Evolutionary conservation across 495 filamentous ascomycete genomes (phyloP).

Genomic region (Hypoxylon rickii): DNA sequence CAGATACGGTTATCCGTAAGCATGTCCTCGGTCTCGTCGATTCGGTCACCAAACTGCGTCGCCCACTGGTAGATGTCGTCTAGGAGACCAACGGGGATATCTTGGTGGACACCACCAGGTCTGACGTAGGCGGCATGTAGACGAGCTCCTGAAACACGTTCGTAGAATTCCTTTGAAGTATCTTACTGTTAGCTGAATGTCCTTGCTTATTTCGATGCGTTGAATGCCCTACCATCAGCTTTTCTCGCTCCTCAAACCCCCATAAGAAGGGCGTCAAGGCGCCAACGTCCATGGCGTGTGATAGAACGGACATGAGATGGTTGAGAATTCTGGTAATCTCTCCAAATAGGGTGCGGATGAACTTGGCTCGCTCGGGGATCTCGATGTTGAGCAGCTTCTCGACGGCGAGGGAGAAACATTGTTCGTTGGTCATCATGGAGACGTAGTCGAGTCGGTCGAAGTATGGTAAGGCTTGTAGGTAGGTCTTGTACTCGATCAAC

Average conservation of each 20-base stretch:
- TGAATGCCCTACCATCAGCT: constrained; percentile 80
- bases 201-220: constrained; percentile 10
- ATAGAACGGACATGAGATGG: constrained; percentile 97
- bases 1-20: constrained; percentile 99
- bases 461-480: constrained; percentile 97
- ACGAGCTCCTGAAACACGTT: constrained; percentile 97
- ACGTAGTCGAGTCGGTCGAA: constrained; percentile 99
- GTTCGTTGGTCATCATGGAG: constrained; percentile 99
- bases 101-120: constrained; percentile 94
- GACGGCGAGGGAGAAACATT: constrained; percentile 91
- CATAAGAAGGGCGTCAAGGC: constrained; percentile 98
- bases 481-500: constrained; percentile 99
- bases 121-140: constrained; percentile 98
- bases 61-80: constrained; percentile 99
- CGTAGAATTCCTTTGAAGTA: constrained; percentile 88
- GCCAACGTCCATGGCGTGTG: constrained; percentile 99
- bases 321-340: constrained; percentile 96
- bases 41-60: constrained; percentile 98
- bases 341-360: constrained; percentile 93
- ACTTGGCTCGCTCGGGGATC: constrained; percentile 94
- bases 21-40: constrained; percentile 98
- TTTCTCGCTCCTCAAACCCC: constrained; percentile 99
- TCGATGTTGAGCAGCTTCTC: constrained; percentile 99
- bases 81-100: constrained; percentile 90
- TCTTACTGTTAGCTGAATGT: not conserved